phyloP scores from a whole-genome alignment of 805 yeast genomes.

The Metschnikowia continentalis region DNA sequence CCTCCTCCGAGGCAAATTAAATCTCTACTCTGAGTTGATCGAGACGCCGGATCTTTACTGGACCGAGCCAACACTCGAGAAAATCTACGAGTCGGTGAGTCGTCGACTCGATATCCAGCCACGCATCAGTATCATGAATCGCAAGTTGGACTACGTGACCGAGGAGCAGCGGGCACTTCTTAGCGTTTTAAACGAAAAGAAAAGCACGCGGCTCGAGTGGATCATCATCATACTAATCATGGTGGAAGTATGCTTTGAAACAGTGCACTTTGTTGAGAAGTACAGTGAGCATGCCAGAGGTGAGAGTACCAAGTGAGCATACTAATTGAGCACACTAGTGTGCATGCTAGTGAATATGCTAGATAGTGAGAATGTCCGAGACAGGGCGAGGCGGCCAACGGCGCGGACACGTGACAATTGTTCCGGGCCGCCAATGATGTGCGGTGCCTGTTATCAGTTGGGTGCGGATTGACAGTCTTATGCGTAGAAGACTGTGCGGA shows the following conservation, averaged over 20 bases:
- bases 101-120: conserved; percentile 70
- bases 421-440: neutral
- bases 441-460: neutral
- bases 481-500: neutral
- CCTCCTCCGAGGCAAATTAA: conserved; percentile 74
- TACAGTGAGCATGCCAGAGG: conserved; percentile 16
- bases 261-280: conserved; percentile 66
- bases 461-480: neutral
- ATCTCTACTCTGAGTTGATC: conserved; percentile 79
- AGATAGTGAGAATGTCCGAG: too few relatives aligned
- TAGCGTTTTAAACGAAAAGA: conserved; percentile 69
- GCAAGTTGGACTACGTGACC: conserved; percentile 84
- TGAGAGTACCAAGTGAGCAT: neutral
- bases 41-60: conserved; percentile 93
- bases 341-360: too few relatives aligned
- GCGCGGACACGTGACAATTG: neutral
- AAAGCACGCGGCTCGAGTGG: conserved; percentile 79
- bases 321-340: too few relatives aligned
- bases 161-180: conserved; percentile 81
- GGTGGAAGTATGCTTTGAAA: conserved; percentile 82
- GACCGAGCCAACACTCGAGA: conserved; percentile 84
- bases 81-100: conserved; percentile 67
- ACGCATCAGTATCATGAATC: conserved; percentile 72
- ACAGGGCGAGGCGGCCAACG: neutral
- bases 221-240: conserved; percentile 77